Evolutionary conservation across 139 green algal genomes (phyloP).

Genomic region (Tetradesmus lagerheimii): DNA sequence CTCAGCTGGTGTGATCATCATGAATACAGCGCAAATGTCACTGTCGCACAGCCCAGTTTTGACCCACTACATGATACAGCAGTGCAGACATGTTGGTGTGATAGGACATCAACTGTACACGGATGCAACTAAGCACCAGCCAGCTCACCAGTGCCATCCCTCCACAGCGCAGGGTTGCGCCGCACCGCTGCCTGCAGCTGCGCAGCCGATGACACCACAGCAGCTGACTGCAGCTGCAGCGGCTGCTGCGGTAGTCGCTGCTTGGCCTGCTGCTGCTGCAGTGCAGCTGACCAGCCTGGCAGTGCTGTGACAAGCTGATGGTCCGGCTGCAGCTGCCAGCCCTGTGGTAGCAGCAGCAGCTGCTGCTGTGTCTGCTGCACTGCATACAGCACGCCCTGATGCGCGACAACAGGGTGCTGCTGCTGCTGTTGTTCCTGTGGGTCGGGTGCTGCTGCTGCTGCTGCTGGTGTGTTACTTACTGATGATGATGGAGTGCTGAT

Average conservation of each 20-base stretch:
- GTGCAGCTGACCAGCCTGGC: constrained; percentile 39
- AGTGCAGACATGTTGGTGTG: too few species aligned
- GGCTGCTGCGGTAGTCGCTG: constrained; percentile 19
- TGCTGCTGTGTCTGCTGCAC: constrained; percentile 1
- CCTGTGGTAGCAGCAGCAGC: constrained; percentile 10
- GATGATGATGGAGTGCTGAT: not conserved
- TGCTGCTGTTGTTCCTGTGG: constrained; percentile 14
- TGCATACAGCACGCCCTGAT: constrained; percentile 31
- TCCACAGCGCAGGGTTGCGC: constrained; percentile 50
- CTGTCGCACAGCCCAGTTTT: too few species aligned
- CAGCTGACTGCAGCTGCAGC: constrained; percentile 6
- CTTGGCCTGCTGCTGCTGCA: constrained; percentile 28
- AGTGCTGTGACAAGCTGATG: constrained; percentile 4
- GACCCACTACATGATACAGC: too few species aligned
- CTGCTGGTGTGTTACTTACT: not conserved
- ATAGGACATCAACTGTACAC: too few species aligned
- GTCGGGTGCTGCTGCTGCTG: not conserved
- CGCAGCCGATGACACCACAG: not conserved
- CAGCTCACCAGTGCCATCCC: constrained; percentile 57
- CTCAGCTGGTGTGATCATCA: too few species aligned
- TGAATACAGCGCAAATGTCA: too few species aligned
- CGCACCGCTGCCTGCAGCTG: constrained; percentile 33
- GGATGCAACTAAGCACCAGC: not conserved
- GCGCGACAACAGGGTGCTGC: not conserved
- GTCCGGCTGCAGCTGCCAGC: constrained; percentile 38